Evolutionary conservation across 257 asterid genomes (phyloP).

Genomic region (Lantana camara): DNA sequence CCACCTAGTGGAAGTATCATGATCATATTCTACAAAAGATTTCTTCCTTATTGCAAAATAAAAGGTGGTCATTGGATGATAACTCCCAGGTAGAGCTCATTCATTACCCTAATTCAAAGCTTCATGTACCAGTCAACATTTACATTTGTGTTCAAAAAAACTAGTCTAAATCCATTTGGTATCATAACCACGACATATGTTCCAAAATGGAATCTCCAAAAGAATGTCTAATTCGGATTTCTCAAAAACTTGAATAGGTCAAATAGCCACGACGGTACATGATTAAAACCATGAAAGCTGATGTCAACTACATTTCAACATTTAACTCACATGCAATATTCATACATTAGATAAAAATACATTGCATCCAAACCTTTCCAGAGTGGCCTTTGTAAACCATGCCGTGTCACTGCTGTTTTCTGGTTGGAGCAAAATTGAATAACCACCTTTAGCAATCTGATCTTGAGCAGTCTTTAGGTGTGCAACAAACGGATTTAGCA

Average conservation of each 20-base stretch:
- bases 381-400: conserved; percentile 96
- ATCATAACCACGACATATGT: conserved; percentile 12
- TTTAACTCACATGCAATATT: conserved; percentile 9
- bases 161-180: conserved; percentile 7
- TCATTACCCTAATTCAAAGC: neutral
- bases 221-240: neutral
- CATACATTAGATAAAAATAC: conserved; percentile 7
- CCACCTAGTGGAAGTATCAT: neutral
- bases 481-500: conserved; percentile 89
- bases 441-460: conserved; percentile 88
- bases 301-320: conserved; percentile 8
- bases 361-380: conserved; percentile 73
- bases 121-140: neutral
- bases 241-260: neutral
- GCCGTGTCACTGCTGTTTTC: conserved; percentile 50
- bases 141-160: neutral
- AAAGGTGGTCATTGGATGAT: neutral
- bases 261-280: neutral
- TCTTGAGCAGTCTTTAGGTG: conserved; percentile 90
- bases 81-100: conserved; percentile 16
- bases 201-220: conserved; percentile 1
- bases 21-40: neutral
- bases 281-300: conserved; percentile 13
- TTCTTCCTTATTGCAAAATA: neutral
- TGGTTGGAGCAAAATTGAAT: conserved; percentile 82